These are phyloP conservation scores for Colletotrichum sublineola DNA, from an alignment of 2,329 filamentous ascomycete genomes.

Conservation along the genomic window DNA sequence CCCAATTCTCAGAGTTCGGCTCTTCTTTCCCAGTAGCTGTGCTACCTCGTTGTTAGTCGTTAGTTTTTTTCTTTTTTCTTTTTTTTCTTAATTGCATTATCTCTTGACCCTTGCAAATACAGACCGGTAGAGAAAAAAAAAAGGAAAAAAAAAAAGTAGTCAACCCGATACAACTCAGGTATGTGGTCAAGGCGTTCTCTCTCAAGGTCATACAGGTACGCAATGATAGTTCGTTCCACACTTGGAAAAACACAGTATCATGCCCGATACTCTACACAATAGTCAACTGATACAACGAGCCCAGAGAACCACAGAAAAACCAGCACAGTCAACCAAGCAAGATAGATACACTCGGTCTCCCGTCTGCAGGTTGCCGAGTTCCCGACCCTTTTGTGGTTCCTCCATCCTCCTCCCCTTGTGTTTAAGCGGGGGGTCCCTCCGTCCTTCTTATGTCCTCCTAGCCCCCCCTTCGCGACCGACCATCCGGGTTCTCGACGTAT, in stretches of 20 bases:
- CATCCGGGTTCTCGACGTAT: slow-evolving; percentile 38
- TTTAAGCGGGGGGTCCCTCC: slow-evolving; percentile 27
- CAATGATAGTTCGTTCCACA: too few relatives aligned
- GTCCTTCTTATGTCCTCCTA: slow-evolving; percentile 36
- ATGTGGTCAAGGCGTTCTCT: too few relatives aligned
- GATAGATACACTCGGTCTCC: slow-evolving; percentile 9
- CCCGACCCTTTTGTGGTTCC: slow-evolving; percentile 30
- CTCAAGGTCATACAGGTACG: too few relatives aligned
- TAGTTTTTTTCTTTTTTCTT: neutral
- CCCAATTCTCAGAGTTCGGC: neutral
- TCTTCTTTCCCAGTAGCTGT: neutral
- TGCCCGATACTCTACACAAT: too few relatives aligned
- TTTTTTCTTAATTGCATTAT: neutral
- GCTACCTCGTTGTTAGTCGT: neutral
- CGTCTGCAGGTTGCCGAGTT: slow-evolving; percentile 34
- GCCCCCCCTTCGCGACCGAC: slow-evolving; percentile 31
- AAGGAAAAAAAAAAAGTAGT: neutral
- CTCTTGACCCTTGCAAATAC: neutral
- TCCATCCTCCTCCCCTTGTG: slow-evolving; percentile 27
- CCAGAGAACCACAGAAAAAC: slow-evolving; percentile 16
- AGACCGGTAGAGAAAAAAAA: neutral
- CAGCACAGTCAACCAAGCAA: slow-evolving; percentile 20
- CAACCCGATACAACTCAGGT: too few relatives aligned
- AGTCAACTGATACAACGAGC: neutral
- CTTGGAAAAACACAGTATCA: too few relatives aligned